Conservation (phyloP, 768 basidiomycete genomes). For the Lentinus tigrinus region DNA sequence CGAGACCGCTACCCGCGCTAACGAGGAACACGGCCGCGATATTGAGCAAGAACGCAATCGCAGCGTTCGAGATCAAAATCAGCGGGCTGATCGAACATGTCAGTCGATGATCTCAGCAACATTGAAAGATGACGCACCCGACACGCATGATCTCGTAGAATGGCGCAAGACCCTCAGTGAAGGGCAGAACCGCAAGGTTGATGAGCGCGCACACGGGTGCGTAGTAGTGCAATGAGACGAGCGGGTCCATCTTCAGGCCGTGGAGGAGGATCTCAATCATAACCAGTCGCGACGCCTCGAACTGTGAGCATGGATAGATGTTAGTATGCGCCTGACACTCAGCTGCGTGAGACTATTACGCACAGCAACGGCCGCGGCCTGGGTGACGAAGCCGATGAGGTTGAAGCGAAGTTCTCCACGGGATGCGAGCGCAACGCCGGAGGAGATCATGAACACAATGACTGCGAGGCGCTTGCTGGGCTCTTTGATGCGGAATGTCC, state of each 20-base stretch:
- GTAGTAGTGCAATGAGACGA: slow-evolving; percentile 94
- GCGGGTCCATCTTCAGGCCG: slow-evolving; percentile 96
- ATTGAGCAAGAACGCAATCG: slow-evolving; percentile 85
- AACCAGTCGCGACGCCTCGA: slow-evolving; percentile 91
- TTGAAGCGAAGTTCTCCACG: slow-evolving; percentile 88
- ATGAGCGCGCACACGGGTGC: slow-evolving; percentile 92
- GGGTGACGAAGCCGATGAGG: slow-evolving; percentile 81
- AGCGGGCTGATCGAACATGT: slow-evolving; percentile 51
- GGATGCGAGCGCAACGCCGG: slow-evolving; percentile 86
- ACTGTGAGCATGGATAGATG: slow-evolving; percentile 48
- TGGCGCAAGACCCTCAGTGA: slow-evolving; percentile 89
- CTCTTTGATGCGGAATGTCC: slow-evolving; percentile 85
- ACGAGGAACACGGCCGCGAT: slow-evolving; percentile 95
- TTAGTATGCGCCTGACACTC: not conserved
- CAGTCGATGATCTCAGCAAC: not conserved
- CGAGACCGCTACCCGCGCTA: slow-evolving; percentile 80
- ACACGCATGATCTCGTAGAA: slow-evolving; percentile 64
- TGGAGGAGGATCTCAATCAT: slow-evolving; percentile 95
- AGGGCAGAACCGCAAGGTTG: slow-evolving; percentile 82
- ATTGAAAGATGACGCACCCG: slow-evolving; percentile 24
- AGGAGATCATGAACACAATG: slow-evolving; percentile 90
- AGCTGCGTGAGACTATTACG: not conserved
- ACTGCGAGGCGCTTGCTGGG: slow-evolving; percentile 76
- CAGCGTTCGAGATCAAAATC: slow-evolving; percentile 80
- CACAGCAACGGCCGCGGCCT: slow-evolving; percentile 82